Evolutionary conservation across 495 filamentous ascomycete species (phyloP).

Genomic region (Niebla homalea): DNA sequence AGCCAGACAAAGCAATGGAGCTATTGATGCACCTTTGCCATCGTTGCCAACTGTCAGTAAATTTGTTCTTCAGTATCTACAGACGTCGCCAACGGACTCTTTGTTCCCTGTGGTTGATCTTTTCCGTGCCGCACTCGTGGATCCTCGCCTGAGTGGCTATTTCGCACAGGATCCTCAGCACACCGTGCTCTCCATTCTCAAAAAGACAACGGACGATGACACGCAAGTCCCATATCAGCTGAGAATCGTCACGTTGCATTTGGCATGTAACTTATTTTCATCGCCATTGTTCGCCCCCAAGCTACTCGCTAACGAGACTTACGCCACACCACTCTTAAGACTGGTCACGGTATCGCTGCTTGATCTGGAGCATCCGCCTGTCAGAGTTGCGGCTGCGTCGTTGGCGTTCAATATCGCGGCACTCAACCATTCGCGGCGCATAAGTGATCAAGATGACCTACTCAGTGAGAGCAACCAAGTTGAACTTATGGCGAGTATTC

Average conservation of each 20-base stretch:
- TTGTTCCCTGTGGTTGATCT: constrained; percentile 77
- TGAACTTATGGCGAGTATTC: constrained; percentile 59
- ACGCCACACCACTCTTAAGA: constrained; percentile 26
- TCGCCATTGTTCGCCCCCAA: constrained; percentile 36
- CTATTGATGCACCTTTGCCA: constrained; percentile 48
- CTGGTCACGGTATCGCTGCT: constrained; percentile 42
- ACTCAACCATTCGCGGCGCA: constrained; percentile 52
- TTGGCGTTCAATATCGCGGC: constrained; percentile 72
- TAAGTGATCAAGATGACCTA: constrained; percentile 40
- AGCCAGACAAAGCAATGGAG: constrained; percentile 34
- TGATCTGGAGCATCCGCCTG: constrained; percentile 33
- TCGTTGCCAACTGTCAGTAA: constrained; percentile 39
- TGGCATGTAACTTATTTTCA: constrained; percentile 50
- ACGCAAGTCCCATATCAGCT: constrained; percentile 60
- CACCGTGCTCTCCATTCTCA: constrained; percentile 52
- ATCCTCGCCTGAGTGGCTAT: constrained; percentile 73
- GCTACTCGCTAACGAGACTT: constrained; percentile 19
- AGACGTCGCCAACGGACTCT: constrained; percentile 38
- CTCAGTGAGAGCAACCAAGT: constrained; percentile 58
- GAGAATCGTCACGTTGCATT: constrained; percentile 61
- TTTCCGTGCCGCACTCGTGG: constrained; percentile 59
- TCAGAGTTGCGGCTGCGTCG: constrained; percentile 65
- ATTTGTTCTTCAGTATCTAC: constrained; percentile 37
- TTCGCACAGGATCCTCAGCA: constrained; percentile 64
- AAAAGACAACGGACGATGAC: constrained; percentile 36